Conservation (phyloP, 164 flowering plant genomes). For the Akebia trifoliata region DNA sequence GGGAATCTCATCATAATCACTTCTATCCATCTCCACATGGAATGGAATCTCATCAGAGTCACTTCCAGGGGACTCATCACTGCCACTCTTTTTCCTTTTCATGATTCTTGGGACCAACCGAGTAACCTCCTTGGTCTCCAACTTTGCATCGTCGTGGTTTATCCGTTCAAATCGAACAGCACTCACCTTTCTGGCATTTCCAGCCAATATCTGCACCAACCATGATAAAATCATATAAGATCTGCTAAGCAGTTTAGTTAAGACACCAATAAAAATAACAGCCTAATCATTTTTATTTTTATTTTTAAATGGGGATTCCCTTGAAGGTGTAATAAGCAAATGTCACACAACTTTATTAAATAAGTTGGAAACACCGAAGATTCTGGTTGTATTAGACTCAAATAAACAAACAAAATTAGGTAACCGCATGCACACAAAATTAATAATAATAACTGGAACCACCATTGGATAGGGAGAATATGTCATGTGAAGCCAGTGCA, state of each 20-base stretch:
- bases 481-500: too few relatives aligned
- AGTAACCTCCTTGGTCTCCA: constrained; percentile 54
- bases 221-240: constrained; percentile 2
- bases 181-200: constrained; percentile 93
- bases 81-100: constrained; percentile 57
- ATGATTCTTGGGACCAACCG: constrained; percentile 64
- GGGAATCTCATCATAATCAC: constrained; percentile 17
- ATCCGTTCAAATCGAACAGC: constrained; percentile 78
- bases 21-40: constrained; percentile 16
- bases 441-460: too few relatives aligned
- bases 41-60: constrained; percentile 21
- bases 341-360: too few relatives aligned
- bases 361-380: too few relatives aligned
- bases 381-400: too few relatives aligned
- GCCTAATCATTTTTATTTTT: neutral
- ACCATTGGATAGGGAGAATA: too few relatives aligned
- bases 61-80: constrained; percentile 13
- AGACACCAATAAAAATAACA: neutral
- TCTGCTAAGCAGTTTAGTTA: neutral
- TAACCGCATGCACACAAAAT: too few relatives aligned
- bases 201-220: constrained; percentile 77
- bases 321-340: too few relatives aligned
- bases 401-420: too few relatives aligned
- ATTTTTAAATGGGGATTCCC: neutral
- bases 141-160: constrained; percentile 31